Base-by-base conservation (phyloP, 2,329 filamentous ascomycete genomes). In the Neopestalotiopsis sp. region DNA sequence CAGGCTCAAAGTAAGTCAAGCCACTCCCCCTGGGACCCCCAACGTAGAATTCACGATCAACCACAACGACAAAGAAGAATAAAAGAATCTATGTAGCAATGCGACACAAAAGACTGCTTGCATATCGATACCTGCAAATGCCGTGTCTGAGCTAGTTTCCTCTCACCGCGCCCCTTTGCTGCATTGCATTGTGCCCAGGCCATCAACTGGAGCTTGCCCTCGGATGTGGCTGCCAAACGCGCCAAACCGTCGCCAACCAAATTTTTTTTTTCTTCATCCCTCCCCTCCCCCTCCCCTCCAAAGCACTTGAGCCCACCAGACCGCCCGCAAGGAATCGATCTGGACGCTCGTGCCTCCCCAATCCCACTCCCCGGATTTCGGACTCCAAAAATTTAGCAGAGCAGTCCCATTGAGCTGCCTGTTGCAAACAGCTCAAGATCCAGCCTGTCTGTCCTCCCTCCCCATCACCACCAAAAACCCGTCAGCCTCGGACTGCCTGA, bases 291-390 rank as follows among this genome's bases (percentile, higher is more conserved):
- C 34, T 38, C 34, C 34, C n/a, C 45, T 9, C 45, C 45, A 14
- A 17, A 52, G 45, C 45, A 6, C 34, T 7, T 52, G 24, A 28
- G 24, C 24, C 9, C n/a, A 20, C n/a, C 45, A 49, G 45, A 3
- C 45, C 45, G 45, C 45, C 45, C 45, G 45, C 45, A 61, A 61
- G n/a, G 32, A 30, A n/a, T 13, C 28, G 20, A 38, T 40, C 24
- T 32, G 30, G 59, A 40, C 59, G 59, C 59, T 61, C 59, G 59
- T 61, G 59, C 59, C 59, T 40, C 59, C 59, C 59, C n/a, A 61
- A 40, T 61, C 32, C 59, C 20, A 61, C 32, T 61, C 59, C 59
- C 59, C 59, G 59, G 59, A 61, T 61, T 61, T 61, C 59, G 59
- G 59, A 61, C 59, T 34, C 30, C 59, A 61, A 61, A 61, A 61